Conservation (phyloP, 169 alveolate genomes). For the Toxoplasma gondii region DNA sequence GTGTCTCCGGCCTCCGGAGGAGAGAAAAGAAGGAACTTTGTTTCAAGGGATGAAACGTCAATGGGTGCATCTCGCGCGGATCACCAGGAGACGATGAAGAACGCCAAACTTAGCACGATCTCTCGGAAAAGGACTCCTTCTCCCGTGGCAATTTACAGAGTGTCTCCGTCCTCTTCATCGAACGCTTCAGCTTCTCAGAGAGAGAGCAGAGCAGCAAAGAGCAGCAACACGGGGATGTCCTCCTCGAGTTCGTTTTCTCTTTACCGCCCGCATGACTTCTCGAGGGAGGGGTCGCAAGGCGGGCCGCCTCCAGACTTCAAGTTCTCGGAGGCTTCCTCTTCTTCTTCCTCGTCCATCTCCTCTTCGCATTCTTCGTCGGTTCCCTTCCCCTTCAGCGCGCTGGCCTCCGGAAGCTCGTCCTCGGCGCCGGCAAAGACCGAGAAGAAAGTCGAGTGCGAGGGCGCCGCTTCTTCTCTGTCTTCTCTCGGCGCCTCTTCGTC, state of each 20-base stretch:
- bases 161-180: background rate
- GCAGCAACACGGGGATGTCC: background rate
- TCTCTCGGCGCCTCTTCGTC: too few relatives aligned
- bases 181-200: background rate
- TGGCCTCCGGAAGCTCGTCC: background rate
- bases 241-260: background rate
- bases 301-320: slow-evolving; percentile 11
- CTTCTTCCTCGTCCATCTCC: slow-evolving; percentile 14
- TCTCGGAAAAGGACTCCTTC: background rate
- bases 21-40: too few relatives aligned
- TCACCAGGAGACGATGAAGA: background rate
- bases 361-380: background rate
- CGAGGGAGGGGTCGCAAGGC: slow-evolving; percentile 12
- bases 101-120: background rate
- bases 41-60: too few relatives aligned
- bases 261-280: background rate
- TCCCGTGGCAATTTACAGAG: background rate
- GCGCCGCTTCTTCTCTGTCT: too few relatives aligned
- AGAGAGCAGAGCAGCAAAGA: background rate
- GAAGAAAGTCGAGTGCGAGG: background rate
- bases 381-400: background rate
- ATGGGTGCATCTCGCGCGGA: too few relatives aligned
- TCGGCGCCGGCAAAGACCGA: background rate
- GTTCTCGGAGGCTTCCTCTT: slow-evolving; percentile 16
- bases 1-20: too few relatives aligned